Evolutionary conservation across 1,139 yeast species (phyloP).

Genomic region (Saccharomyces hybrid): DNA sequence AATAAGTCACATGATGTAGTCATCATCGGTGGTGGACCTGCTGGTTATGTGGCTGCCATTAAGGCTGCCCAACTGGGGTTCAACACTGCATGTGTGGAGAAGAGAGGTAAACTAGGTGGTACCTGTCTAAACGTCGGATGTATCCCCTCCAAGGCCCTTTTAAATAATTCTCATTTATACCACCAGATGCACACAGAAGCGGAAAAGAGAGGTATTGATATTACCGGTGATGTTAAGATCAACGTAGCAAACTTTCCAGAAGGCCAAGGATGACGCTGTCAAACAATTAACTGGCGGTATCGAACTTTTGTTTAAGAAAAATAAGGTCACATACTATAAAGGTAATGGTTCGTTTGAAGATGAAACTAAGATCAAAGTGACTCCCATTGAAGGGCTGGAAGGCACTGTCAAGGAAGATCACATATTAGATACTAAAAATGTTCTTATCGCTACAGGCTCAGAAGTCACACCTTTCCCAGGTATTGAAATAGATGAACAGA

Average conservation of each 20-base stretch:
- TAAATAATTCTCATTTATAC: slow-evolving; percentile 89
- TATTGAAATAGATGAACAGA: slow-evolving; percentile 89
- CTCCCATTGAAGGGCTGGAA: slow-evolving; percentile 81
- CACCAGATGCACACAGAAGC: slow-evolving; percentile 87
- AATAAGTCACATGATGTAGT: slow-evolving; percentile 75
- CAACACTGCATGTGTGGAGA: slow-evolving; percentile 93
- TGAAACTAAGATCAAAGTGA: slow-evolving; percentile 70
- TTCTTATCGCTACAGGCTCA: slow-evolving; percentile 96
- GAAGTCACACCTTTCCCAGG: slow-evolving; percentile 99
- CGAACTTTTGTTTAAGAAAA: slow-evolving; percentile 90
- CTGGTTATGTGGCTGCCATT: slow-evolving; percentile 97
- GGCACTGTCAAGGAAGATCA: slow-evolving; percentile 40
- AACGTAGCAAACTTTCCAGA: slow-evolving; percentile 79
- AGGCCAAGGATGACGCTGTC: slow-evolving; percentile 88
- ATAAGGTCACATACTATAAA: slow-evolving; percentile 89
- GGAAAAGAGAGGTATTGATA: slow-evolving; percentile 81
- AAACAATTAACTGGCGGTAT: slow-evolving; percentile 86
- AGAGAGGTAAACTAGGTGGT: slow-evolving; percentile 94
- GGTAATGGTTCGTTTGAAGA: slow-evolving; percentile 85
- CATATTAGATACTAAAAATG: slow-evolving; percentile 68
- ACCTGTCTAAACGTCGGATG: slow-evolving; percentile 98
- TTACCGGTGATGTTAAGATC: slow-evolving; percentile 59
- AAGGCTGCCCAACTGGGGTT: slow-evolving; percentile 95
- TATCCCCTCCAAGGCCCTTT: slow-evolving; percentile 92
- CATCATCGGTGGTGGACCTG: slow-evolving; percentile 98